Evolutionary conservation across 768 basidiomycete genomes (phyloP), one percentile per base, ranked within the genome.

Genomic region (Hemileccinum impolitum): DNA sequence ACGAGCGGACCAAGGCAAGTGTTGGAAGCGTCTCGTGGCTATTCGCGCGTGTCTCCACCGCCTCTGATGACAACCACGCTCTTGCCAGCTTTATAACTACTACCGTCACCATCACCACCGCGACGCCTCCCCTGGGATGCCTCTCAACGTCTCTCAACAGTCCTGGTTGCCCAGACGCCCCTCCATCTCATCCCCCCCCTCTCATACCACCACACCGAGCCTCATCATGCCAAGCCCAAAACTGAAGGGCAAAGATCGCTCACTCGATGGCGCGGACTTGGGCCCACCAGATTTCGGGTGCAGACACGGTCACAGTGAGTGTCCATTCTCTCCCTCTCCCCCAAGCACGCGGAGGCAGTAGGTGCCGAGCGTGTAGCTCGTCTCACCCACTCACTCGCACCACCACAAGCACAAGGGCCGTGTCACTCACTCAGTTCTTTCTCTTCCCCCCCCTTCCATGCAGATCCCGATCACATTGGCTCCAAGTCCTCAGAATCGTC

Each of bases 1-100:
- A 37, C 21, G 63, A 48, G 19, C 58, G 63, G 63, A 60, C 58
- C 2, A 59, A 61, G 64, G 64, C 48, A 28, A 54, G 63, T 55
- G 4, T 37, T 23, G 4, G 23, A 23, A 23, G 23, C 6, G 23
- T 6, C 19, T n/a, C 28, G 37, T 40, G 40, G 34, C 47, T 34
- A 26, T 38, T 43, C 37, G 42, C 50, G 26, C 44, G 30, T 7
- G 17, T 34, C n/a, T n/a, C 34, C 59, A 61, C 59, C 11, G 59
- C 60, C 60, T 59, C 37, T 59, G 52, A 56, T 62, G 38, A 11
- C 23, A 23, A 23, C 36, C 41, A 47, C 38, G 25, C 44, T 32
- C 43, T 51, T 40, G 1, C 38, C 47, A 64, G 59, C 46, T 56
- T 39, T 32, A 53, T 49, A 36, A 50, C 25, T 53, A 52, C 21